These are phyloP conservation scores for Fagopyrum esculentum DNA, from an alignment of 148 eudicot species.

Conservation along the genomic window DNA sequence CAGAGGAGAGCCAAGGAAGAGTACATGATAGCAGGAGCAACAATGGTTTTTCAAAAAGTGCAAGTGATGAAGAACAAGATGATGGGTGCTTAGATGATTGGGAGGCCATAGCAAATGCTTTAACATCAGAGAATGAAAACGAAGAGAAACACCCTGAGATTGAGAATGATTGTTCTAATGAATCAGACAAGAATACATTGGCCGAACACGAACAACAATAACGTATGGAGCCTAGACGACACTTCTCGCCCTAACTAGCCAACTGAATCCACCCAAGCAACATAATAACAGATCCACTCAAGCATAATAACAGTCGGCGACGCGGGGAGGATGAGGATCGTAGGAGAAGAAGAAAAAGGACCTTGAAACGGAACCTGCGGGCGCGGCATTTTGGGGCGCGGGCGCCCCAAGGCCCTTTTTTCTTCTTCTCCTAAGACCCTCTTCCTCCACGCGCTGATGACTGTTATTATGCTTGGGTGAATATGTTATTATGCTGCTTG, in stretches of 20 bases:
- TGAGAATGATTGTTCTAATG: background rate
- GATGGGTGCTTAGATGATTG: constrained; percentile 66
- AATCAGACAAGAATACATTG: constrained; percentile 5
- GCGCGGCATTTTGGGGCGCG: too few relatives aligned
- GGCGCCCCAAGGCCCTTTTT: too few relatives aligned
- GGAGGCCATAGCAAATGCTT: constrained; percentile 77
- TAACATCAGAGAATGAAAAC: constrained; percentile 21
- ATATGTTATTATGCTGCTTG: constrained; percentile 35
- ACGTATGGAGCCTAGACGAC: constrained; percentile 72
- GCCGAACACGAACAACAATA: constrained; percentile 17
- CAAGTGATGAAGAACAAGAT: constrained; percentile 51
- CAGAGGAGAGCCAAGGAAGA: constrained; percentile 15
- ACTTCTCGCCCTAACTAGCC: constrained; percentile 57
- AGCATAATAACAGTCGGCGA: too few relatives aligned
- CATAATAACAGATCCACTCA: constrained; percentile 18
- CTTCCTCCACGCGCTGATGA: too few relatives aligned
- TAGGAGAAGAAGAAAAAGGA: too few relatives aligned
- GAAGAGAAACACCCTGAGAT: background rate
- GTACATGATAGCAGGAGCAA: constrained; percentile 31
- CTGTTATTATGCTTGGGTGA: too few relatives aligned
- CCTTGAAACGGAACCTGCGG: too few relatives aligned
- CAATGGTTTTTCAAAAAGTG: constrained; percentile 35
- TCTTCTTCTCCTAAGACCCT: too few relatives aligned
- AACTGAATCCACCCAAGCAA: constrained; percentile 60
- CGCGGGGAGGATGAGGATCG: too few relatives aligned